Evolutionary conservation across 2,329 filamentous ascomycete genomes (phyloP).

Genomic region (Exophiala sideris): DNA sequence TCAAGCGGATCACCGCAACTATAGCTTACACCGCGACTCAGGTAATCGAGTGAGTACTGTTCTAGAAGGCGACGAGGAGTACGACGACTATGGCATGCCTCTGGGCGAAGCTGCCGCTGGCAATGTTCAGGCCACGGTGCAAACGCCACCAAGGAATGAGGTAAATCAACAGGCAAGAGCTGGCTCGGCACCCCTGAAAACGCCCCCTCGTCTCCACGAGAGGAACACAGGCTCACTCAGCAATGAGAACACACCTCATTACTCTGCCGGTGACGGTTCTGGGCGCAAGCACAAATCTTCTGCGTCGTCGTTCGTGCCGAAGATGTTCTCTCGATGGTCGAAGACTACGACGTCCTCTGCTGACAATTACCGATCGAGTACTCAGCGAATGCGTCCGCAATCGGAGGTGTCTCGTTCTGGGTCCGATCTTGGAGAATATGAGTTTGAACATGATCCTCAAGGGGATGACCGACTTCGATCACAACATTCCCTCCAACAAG

Average conservation of each 20-base stretch:
- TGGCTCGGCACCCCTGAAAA: constrained; percentile 44
- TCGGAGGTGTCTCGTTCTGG: constrained; percentile 69
- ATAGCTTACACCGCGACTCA: constrained; percentile 55
- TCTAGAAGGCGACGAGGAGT: constrained; percentile 74
- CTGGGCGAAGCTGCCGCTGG: constrained; percentile 12
- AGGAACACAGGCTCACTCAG: constrained; percentile 52
- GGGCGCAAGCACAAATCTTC: constrained; percentile 85
- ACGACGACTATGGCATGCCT: constrained; percentile 22
- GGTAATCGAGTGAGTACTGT: constrained; percentile 89
- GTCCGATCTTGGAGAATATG: constrained; percentile 68
- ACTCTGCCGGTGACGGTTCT: constrained; percentile 56
- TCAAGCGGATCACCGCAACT: constrained; percentile 38
- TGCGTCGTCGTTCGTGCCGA: constrained; percentile 78
- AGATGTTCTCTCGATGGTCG: constrained; percentile 83
- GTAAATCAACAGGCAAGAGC: constrained; percentile 37
- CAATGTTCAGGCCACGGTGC: constrained; percentile 17
- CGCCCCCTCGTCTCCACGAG: constrained; percentile 42
- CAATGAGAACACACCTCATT: constrained; percentile 72
- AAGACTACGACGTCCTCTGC: constrained; percentile 90
- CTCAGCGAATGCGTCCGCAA: constrained; percentile 53
- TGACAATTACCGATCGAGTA: constrained; percentile 68
- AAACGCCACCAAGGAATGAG: constrained; percentile 18
- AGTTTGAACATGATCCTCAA: constrained; percentile 48
- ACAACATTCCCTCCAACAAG: constrained; percentile 40
- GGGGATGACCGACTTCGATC: constrained; percentile 46